phyloP scores from a whole-genome alignment of 768 basidiomycete species.

The Auricularia cornea region DNA sequence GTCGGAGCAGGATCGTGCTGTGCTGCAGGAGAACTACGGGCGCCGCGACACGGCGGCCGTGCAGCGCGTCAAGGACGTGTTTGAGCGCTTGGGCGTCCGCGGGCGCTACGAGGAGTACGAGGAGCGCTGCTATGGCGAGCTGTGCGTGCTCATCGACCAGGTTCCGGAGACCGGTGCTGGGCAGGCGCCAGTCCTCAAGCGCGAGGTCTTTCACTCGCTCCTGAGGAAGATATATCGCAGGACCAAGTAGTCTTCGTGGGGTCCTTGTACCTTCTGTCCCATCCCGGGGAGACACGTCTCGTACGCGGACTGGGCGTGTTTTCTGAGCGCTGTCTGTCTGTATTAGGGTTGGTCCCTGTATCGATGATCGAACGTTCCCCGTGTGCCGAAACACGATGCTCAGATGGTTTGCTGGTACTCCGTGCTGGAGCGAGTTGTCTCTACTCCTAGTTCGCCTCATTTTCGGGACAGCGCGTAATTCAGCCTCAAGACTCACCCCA shows the following conservation, averaged over 20 bases:
- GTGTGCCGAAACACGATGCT: no score
- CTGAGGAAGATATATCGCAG: slow-evolving; percentile 76
- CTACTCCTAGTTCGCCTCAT: no score
- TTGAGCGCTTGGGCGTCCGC: slow-evolving; percentile 60
- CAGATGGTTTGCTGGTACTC: no score
- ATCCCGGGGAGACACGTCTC: no score
- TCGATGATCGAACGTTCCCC: no score
- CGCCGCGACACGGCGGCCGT: slow-evolving; percentile 42
- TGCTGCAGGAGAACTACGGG: slow-evolving; percentile 62
- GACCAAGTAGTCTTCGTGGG: slow-evolving; percentile 30
- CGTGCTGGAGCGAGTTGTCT: no score
- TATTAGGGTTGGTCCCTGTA: no score
- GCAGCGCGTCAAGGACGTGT: slow-evolving; percentile 59
- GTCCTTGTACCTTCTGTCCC: no score
- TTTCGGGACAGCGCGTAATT: no score
- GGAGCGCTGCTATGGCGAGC: slow-evolving; percentile 52
- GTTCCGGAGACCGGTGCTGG: slow-evolving; percentile 50
- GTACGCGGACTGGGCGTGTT: no score
- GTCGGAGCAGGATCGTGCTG: slow-evolving; percentile 44
- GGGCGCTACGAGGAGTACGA: slow-evolving; percentile 72
- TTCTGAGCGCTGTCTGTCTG: no score
- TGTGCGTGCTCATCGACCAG: slow-evolving; percentile 60
- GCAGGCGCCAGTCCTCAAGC: slow-evolving; percentile 27
- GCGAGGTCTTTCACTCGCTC: slow-evolving; percentile 76
- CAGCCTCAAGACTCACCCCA: no score